A percentile compares a stretch with the other conserved stretches of the same genome.
Evolutionary conservation across 106 monocot genomes (phyloP).

Genomic region (Chionographis japonica): DNA sequence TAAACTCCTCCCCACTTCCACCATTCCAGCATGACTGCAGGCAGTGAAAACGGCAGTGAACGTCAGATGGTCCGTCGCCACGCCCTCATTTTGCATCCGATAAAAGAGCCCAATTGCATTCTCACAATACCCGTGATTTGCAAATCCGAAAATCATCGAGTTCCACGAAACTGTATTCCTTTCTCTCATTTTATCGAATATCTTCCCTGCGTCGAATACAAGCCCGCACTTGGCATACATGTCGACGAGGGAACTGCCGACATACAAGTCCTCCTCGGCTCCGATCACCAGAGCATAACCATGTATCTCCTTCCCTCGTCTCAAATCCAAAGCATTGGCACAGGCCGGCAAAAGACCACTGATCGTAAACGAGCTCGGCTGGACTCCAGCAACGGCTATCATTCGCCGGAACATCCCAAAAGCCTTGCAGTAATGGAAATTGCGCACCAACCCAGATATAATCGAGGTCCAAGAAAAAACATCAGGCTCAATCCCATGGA

Average conservation of each 20-base stretch:
- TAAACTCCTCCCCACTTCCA: constrained; percentile 30
- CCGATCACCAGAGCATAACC: constrained; percentile 27
- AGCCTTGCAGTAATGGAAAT: constrained; percentile 31
- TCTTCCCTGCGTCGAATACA: constrained; percentile 27
- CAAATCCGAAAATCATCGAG: constrained; percentile 52
- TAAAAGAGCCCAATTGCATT: constrained; percentile 35
- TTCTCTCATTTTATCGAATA: constrained; percentile 29
- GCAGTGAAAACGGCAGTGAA: constrained; percentile 55
- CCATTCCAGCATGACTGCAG: constrained; percentile 57
- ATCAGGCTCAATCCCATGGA: constrained; percentile 36
- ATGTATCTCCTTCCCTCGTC: constrained; percentile 42
- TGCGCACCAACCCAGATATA: constrained; percentile 31
- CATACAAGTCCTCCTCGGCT: constrained; percentile 26
- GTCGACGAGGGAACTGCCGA: constrained; percentile 43
- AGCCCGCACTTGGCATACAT: constrained; percentile 63
- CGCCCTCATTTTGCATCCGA: constrained; percentile 16
- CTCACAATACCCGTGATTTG: constrained; percentile 39
- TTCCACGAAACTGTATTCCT: constrained; percentile 46
- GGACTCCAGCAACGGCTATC: constrained; percentile 17
- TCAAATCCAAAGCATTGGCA: constrained; percentile 36
- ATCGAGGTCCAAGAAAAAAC: constrained; percentile 58
- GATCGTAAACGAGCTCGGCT: constrained; percentile 50
- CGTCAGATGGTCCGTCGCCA: constrained; percentile 40
- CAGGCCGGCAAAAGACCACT: constrained; percentile 42
- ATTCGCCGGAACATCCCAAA: constrained; percentile 36